Evolutionary conservation across 768 basidiomycete species (phyloP).

Genomic region (Naganishia vaughanmartiniae): DNA sequence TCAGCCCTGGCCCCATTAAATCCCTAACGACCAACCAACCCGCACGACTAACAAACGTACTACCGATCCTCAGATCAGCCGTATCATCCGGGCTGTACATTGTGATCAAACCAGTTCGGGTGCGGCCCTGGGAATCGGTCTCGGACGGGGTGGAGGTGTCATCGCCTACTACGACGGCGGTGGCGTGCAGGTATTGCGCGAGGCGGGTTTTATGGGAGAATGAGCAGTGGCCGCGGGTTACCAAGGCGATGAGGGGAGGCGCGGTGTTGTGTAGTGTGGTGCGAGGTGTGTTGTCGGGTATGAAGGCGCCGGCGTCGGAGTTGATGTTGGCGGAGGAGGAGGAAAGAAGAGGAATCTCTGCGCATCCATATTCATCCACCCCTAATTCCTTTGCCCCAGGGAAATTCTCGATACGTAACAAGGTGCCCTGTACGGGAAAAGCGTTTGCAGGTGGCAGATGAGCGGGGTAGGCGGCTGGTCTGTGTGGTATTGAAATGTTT

Average conservation of each 20-base stretch:
- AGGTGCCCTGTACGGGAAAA: slow-evolving; percentile 20
- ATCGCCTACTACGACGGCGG: slow-evolving; percentile 88
- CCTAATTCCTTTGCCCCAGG: neutral
- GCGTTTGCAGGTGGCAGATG: slow-evolving; percentile 25
- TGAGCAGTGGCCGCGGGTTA: slow-evolving; percentile 83
- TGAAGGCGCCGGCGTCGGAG: too few species aligned
- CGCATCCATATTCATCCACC: slow-evolving; percentile 28
- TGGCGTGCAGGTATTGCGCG: slow-evolving; percentile 69
- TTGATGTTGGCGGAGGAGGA: neutral
- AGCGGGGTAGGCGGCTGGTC: slow-evolving; percentile 47
- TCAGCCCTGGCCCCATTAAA: slow-evolving; percentile 67
- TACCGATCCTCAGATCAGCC: slow-evolving; percentile 75
- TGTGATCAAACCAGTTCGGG: slow-evolving; percentile 71
- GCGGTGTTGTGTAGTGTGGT: neutral
- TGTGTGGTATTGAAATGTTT: slow-evolving; percentile 47
- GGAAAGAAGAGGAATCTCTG: neutral
- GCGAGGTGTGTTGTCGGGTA: too few species aligned
- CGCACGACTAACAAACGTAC: slow-evolving; percentile 81
- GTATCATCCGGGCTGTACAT: slow-evolving; percentile 93
- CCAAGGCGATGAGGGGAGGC: slow-evolving; percentile 64
- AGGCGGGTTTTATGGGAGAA: slow-evolving; percentile 83
- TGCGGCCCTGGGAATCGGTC: slow-evolving; percentile 43
- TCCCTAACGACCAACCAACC: slow-evolving; percentile 69
- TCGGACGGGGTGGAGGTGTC: slow-evolving; percentile 59
- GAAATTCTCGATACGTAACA: slow-evolving; percentile 26